Evolutionary conservation across 768 basidiomycete species (phyloP).

Genomic region (Erythrobasidium yunnanense): DNA sequence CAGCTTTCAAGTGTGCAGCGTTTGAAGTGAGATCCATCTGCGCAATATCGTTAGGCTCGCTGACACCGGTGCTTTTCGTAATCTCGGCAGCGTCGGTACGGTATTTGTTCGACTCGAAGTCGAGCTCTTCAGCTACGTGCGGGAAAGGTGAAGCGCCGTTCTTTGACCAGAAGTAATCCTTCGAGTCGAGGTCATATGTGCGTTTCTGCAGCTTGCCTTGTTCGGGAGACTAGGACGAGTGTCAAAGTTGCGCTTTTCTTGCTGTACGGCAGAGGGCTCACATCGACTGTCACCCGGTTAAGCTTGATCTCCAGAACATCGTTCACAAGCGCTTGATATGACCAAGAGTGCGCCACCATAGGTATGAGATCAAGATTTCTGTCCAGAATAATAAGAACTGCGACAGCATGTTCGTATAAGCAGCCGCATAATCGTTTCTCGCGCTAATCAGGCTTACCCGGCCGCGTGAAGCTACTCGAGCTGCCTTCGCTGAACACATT

Average conservation of each 20-base stretch:
- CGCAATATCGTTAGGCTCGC: constrained; percentile 85
- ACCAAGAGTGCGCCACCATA: constrained; percentile 93
- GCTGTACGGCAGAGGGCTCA: too few species aligned
- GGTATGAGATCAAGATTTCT: constrained; percentile 89
- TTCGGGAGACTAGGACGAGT: constrained; percentile 45
- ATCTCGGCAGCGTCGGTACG: constrained; percentile 96
- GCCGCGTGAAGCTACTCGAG: constrained; percentile 43
- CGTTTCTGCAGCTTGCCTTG: constrained; percentile 53
- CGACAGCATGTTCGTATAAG: not conserved
- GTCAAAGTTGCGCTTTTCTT: too few species aligned
- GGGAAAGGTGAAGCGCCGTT: constrained; percentile 95
- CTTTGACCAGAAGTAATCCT: constrained; percentile 98
- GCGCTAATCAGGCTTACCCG: not conserved
- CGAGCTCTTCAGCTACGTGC: constrained; percentile 95
- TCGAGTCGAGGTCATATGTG: constrained; percentile 90
- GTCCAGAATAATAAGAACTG: constrained; percentile 86
- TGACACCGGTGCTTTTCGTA: constrained; percentile 87
- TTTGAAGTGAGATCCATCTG: constrained; percentile 94
- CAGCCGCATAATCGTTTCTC: not conserved
- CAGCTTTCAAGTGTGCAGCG: constrained; percentile 86
- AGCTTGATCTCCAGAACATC: constrained; percentile 96
- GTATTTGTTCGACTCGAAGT: constrained; percentile 69
- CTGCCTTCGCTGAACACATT: constrained; percentile 40
- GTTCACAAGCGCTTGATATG: constrained; percentile 93
- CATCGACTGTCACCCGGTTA: constrained; percentile 75